These are phyloP conservation scores for Sugiyamaella neomexicana DNA, from an alignment of 1,139 yeast genomes.

Conservation along the genomic window DNA sequence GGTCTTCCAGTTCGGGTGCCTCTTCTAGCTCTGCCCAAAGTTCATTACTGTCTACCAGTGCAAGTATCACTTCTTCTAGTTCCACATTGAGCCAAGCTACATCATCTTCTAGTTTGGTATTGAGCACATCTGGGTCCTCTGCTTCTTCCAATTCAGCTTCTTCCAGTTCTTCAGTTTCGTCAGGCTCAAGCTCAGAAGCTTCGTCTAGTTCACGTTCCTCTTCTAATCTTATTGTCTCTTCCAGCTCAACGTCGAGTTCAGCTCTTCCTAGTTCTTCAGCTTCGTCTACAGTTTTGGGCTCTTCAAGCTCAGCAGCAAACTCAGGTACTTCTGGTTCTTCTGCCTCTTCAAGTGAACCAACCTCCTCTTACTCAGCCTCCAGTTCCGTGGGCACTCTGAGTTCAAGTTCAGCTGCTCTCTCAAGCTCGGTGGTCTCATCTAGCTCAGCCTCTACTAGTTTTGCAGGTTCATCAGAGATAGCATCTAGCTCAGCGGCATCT, in stretches of 20 bases:
- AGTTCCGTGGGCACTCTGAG: not conserved
- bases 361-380: no score
- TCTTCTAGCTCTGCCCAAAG: slow-evolving; percentile 18
- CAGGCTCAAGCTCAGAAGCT: slow-evolving; percentile 18
- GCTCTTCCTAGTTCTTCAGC: slow-evolving; percentile 6
- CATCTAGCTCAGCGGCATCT: slow-evolving; percentile 1
- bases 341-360: no score
- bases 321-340: no score
- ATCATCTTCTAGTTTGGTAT: slow-evolving; percentile 4
- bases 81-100: slow-evolving; percentile 4
- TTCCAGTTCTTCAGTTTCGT: slow-evolving; percentile 11
- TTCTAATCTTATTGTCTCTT: not conserved
- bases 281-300: not conserved
- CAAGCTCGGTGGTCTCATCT: not conserved
- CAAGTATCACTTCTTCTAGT: no score
- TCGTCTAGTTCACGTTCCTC: slow-evolving; percentile 13
- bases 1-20: slow-evolving; percentile 9
- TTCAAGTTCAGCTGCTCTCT: not conserved
- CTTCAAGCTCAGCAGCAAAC: not conserved
- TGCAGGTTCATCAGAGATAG: not conserved
- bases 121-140: no score
- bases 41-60: no score
- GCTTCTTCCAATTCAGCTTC: slow-evolving; percentile 5
- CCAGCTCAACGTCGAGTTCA: slow-evolving; percentile 10
- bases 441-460: not conserved